These are phyloP conservation scores for Westerdykella sp. DNA, from an alignment of 2,329 filamentous ascomycete genomes.

Conservation along the genomic window DNA sequence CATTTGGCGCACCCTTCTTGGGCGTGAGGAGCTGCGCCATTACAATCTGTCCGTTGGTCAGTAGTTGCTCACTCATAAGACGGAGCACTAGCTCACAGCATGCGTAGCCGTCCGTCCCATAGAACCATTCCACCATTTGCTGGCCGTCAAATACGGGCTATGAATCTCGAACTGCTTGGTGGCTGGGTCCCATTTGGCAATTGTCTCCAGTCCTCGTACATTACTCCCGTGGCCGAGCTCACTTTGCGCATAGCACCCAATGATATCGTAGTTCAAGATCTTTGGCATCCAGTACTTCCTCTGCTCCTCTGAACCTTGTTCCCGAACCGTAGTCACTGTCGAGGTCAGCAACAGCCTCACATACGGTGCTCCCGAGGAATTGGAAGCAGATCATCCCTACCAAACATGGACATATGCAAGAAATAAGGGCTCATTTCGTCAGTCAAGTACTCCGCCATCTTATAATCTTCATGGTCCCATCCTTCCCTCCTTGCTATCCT, in stretches of 20 bases:
- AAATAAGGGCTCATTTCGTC: slow-evolving; percentile 51
- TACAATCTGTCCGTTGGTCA: slow-evolving; percentile 36
- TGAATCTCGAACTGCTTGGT: slow-evolving; percentile 46
- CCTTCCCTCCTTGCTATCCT: slow-evolving; percentile 41
- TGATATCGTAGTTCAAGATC: slow-evolving; percentile 46
- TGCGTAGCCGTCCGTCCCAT: slow-evolving; percentile 51
- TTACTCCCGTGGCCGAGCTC: slow-evolving; percentile 51
- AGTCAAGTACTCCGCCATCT: slow-evolving; percentile 48
- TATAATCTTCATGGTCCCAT: slow-evolving; percentile 47
- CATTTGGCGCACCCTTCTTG: slow-evolving; percentile 13
- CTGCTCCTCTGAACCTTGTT: slow-evolving; percentile 46
- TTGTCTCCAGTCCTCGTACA: slow-evolving; percentile 46
- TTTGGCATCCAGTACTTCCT: slow-evolving; percentile 46
- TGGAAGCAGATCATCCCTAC: slow-evolving; percentile 15
- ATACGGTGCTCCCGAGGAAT: background rate
- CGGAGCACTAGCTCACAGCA: slow-evolving; percentile 28
- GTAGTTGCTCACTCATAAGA: background rate
- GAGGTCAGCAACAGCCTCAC: slow-evolving; percentile 4
- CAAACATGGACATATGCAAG: slow-evolving; percentile 49
- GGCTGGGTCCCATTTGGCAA: slow-evolving; percentile 43
- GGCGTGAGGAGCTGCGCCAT: slow-evolving; percentile 48
- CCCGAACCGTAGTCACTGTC: slow-evolving; percentile 42
- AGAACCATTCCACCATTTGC: slow-evolving; percentile 52
- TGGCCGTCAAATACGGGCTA: slow-evolving; percentile 48
- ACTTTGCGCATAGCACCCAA: slow-evolving; percentile 49